A percentile compares a stretch with the other conserved stretches of the same genome.
phyloP scores from a whole-genome alignment of 176 grass and related monocot genomes.

The Oropetium thomaeum region DNA sequence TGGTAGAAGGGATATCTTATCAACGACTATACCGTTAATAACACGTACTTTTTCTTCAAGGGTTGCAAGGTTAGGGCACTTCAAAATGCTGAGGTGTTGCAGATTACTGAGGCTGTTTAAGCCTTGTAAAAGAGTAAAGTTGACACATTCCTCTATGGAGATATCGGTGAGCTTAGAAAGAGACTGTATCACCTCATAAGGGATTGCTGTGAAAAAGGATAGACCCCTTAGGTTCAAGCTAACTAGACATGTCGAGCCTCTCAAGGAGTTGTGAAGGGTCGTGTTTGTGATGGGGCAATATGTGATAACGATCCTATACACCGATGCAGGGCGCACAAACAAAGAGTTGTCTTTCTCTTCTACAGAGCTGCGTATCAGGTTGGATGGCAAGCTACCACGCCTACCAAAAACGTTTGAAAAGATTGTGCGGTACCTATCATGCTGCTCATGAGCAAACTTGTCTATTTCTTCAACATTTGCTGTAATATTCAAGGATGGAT shows the following conservation, averaged over 20 bases:
- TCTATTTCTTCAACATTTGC: neutral
- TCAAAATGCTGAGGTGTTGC: neutral
- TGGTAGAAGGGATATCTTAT: conserved; percentile 1
- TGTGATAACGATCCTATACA: conserved; percentile 8
- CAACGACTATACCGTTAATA: neutral
- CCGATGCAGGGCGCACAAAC: neutral
- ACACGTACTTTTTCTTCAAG: neutral
- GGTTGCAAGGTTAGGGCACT: neutral
- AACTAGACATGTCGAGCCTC: neutral
- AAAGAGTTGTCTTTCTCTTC: neutral
- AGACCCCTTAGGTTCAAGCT: conserved; percentile 20
- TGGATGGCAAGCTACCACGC: neutral
- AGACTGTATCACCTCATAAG: neutral
- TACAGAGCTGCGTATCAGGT: neutral
- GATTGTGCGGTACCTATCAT: neutral
- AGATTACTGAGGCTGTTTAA: neutral
- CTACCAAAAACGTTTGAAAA: neutral
- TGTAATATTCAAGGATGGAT: neutral
- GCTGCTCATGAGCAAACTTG: neutral
- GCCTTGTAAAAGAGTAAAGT: neutral
- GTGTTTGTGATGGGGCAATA: conserved; percentile 6
- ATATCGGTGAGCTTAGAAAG: neutral
- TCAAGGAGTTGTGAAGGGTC: neutral
- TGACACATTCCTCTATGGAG: neutral
- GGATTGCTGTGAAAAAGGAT: neutral